These are phyloP conservation scores for Ceratocystis huliohia DNA, from an alignment of 2,329 filamentous ascomycete species.

Conservation along the genomic window DNA sequence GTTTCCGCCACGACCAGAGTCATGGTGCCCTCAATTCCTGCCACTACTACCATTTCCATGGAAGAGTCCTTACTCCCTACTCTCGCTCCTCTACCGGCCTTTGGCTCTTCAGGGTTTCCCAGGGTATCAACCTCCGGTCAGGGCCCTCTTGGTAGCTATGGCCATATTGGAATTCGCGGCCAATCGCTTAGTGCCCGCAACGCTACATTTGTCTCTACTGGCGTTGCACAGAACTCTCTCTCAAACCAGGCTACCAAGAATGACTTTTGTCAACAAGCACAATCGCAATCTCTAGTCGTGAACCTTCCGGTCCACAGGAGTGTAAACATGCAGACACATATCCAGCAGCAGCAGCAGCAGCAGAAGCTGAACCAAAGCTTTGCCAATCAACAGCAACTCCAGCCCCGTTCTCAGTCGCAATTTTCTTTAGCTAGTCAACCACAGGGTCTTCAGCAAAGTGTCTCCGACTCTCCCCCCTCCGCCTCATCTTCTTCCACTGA, in stretches of 20 bases:
- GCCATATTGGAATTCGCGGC: background rate
- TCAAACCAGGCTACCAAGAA: conserved; percentile 8
- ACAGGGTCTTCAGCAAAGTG: background rate
- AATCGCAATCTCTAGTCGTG: background rate
- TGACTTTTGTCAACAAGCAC: conserved; percentile 1
- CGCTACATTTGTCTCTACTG: background rate
- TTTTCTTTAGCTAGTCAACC: background rate
- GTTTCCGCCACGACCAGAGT: background rate
- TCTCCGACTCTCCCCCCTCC: background rate
- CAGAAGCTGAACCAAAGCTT: background rate
- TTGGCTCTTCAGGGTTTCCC: conserved; percentile 1
- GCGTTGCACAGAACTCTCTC: background rate
- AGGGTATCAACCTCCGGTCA: conserved; percentile 2
- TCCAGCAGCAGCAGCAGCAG: background rate
- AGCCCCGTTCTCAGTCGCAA: background rate
- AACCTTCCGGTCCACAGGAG: background rate
- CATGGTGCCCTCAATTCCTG: background rate
- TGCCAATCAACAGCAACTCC: background rate
- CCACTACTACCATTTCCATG: background rate
- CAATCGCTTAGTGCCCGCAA: background rate
- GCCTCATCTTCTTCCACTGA: background rate
- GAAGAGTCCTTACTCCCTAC: background rate
- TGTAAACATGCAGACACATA: background rate
- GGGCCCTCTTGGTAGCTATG: conserved; percentile 7
- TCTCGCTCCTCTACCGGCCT: conserved; percentile 1